A percentile compares a stretch with the other conserved stretches of the same genome.
phyloP scores from a whole-genome alignment of 805 yeast species.

The Candida loeiensis region DNA sequence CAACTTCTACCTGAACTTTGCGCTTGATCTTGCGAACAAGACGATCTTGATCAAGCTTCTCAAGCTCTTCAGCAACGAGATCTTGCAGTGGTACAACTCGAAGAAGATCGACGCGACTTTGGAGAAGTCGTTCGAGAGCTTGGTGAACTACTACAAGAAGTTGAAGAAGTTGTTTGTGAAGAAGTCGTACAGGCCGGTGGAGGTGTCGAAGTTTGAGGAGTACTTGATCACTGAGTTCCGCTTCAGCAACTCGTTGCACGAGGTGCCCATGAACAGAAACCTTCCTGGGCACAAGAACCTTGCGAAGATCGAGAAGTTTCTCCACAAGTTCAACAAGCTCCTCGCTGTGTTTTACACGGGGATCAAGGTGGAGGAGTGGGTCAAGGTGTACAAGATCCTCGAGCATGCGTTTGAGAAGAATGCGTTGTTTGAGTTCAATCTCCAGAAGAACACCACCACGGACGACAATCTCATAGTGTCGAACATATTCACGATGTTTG shows the following conservation, averaged over 20 bases:
- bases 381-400: constrained; percentile 64
- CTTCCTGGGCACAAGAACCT: constrained; percentile 44
- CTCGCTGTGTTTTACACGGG: constrained; percentile 54
- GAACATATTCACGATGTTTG: constrained; percentile 69
- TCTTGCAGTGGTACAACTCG: constrained; percentile 46
- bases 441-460: constrained; percentile 34
- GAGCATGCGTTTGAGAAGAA: constrained; percentile 64
- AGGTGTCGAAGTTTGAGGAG: constrained; percentile 36
- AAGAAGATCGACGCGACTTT: constrained; percentile 34
- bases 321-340: constrained; percentile 60
- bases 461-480: constrained; percentile 61
- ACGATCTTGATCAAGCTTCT: constrained; percentile 59
- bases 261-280: constrained; percentile 46
- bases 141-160: constrained; percentile 53
- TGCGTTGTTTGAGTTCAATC: constrained; percentile 54
- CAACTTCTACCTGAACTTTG: constrained; percentile 72
- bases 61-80: constrained; percentile 65
- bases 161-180: constrained; percentile 68
- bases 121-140: constrained; percentile 35
- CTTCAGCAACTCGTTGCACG: constrained; percentile 38
- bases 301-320: constrained; percentile 55
- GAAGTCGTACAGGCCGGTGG: constrained; percentile 63
- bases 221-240: constrained; percentile 39
- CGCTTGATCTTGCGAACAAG: constrained; percentile 61
- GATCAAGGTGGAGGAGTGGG: constrained; percentile 72